Evolutionary conservation across 2,329 filamentous ascomycete species (phyloP).

Genomic region (Penicillium sp.): DNA sequence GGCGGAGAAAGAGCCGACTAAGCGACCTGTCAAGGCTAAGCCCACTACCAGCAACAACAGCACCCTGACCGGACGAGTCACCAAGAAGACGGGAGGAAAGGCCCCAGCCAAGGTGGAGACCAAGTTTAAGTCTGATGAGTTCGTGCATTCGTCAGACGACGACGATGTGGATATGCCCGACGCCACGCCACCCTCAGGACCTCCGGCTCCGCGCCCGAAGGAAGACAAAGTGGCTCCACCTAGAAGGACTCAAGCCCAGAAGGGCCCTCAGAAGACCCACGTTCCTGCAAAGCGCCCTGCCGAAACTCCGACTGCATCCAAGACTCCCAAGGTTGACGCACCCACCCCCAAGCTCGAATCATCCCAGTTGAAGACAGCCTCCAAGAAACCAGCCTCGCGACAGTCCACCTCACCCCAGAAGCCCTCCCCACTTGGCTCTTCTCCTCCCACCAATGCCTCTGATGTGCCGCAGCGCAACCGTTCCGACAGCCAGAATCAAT

Average conservation of each 20-base stretch:
- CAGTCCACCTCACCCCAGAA: constrained; percentile 58
- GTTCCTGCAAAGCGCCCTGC: constrained; percentile 18
- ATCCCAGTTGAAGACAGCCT: constrained; percentile 33
- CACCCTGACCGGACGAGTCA: constrained; percentile 44
- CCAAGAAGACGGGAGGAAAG: constrained; percentile 47
- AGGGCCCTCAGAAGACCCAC: constrained; percentile 14
- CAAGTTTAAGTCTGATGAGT: constrained; percentile 56
- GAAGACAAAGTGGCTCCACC: constrained; percentile 15
- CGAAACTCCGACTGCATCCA: constrained; percentile 25
- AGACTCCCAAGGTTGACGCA: constrained; percentile 24
- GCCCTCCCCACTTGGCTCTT: constrained; percentile 62
- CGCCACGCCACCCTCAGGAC: constrained; percentile 19
- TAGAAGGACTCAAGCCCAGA: constrained; percentile 15
- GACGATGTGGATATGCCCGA: constrained; percentile 47
- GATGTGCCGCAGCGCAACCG: constrained; percentile 52
- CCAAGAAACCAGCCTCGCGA: constrained; percentile 39
- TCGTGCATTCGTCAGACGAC: constrained; percentile 54
- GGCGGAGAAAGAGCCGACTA: constrained; percentile 37
- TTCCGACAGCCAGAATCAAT: constrained; percentile 43
- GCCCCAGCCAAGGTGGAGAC: constrained; percentile 38
- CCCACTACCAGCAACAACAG: constrained; percentile 49
- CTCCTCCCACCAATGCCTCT: constrained; percentile 61
- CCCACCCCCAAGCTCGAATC: constrained; percentile 26
- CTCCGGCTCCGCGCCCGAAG: constrained; percentile 19
- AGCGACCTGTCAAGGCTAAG: constrained; percentile 44